A percentile compares a stretch with the other conserved stretches of the same genome.
These are phyloP conservation scores for Serendipita indica DNA, from an alignment of 768 basidiomycete species.

Conservation along the genomic window DNA sequence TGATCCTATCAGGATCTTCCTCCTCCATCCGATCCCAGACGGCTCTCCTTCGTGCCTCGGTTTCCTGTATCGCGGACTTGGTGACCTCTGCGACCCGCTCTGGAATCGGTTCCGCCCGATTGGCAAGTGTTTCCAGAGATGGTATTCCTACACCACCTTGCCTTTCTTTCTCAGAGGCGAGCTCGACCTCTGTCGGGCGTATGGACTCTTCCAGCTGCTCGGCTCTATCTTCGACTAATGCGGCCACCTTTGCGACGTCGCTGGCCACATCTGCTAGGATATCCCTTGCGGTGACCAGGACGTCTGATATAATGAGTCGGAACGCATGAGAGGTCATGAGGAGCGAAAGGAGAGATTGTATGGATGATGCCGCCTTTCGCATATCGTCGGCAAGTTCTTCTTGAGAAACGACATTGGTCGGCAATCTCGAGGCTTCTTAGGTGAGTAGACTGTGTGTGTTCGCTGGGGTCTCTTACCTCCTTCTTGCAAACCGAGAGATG, in stretches of 20 bases:
- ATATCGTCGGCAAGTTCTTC: slow-evolving; percentile 14
- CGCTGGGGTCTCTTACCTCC: not conserved
- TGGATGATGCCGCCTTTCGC: slow-evolving; percentile 12
- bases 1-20: slow-evolving; percentile 14
- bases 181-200: slow-evolving; percentile 5
- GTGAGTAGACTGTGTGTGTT: not conserved
- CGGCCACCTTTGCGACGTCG: slow-evolving; percentile 14
- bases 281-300: slow-evolving; percentile 16
- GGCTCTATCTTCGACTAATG: slow-evolving; percentile 14
- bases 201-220: slow-evolving; percentile 14
- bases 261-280: slow-evolving; percentile 17
- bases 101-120: not conserved
- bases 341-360: slow-evolving; percentile 12
- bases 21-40: slow-evolving; percentile 9
- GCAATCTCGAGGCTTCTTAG: slow-evolving; percentile 8
- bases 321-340: slow-evolving; percentile 18
- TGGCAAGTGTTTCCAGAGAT: not conserved
- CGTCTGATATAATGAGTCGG: slow-evolving; percentile 18
- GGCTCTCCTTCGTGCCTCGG: not conserved
- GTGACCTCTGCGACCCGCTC: not conserved
- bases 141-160: slow-evolving; percentile 7
- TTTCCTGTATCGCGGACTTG: not conserved
- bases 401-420: slow-evolving; percentile 13
- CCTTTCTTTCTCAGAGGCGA: not conserved
- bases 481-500: not conserved